Evolutionary conservation across 1,284 basidiomycete species (phyloP), one percentile per base, ranked within the genome.

Genomic region (Farysia itapuensis): DNA sequence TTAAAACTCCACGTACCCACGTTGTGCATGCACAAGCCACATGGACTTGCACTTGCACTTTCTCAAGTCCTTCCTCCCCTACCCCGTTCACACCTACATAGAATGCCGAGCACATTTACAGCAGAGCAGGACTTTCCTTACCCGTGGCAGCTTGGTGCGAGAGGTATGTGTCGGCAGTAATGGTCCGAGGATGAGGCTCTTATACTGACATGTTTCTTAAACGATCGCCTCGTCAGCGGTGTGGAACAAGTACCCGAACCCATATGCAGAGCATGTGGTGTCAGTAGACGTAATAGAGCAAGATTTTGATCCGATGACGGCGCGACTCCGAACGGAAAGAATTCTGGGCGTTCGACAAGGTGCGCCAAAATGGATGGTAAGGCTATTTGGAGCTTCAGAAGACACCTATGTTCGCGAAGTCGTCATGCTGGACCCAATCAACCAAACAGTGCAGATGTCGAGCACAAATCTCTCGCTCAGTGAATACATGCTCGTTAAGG

Each of bases 171-270:
- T 11, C 9, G 9, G 25, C 13, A 11, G 30, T 16, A 16, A 7
- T 32, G 30, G 9, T 16, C 30, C 30, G 30, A 32, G 15, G 30
- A 11, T 32, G 30, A 32, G 13, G 12, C 25, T 21, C 24, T 25
- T 25, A 29, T 15, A 12, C 3, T 14, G 25, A 16, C 9, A 18
- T 35, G 20, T n/a, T n/a, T n/a, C n/a, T n/a, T n/a, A n/a, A n/a
- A n/a, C n/a, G n/a, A n/a, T n/a, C n/a, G n/a, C n/a, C n/a, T n/a
- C n/a, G 20, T 13, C 88, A 43, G 90, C 89, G 83, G 83, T 85
- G 37, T 89, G 90, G 80, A 87, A 89, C 68, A 96, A 96, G 81
- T 96, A 96, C 78, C 92, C 92, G 35, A 95, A 95, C 77, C 88
- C 90, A 35, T 86, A 88, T 70, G 90, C 91, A 72, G 84, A 88